A percentile compares a stretch with the other conserved stretches of the same genome.
phyloP scores from a whole-genome alignment of 306 rosid species.

The Dryas alaskensis region DNA sequence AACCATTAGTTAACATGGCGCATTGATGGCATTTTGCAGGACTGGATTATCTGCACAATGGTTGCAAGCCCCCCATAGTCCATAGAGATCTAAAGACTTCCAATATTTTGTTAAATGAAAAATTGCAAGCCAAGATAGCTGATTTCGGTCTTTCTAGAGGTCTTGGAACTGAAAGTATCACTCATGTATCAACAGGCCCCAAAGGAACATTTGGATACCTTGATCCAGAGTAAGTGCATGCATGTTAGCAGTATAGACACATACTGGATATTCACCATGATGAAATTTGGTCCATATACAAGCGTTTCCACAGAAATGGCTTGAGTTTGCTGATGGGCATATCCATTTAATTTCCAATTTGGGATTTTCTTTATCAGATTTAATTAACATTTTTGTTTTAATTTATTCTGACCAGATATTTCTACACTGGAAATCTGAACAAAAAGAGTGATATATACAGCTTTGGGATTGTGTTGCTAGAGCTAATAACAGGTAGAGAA shows the following conservation, averaged over 20 bases:
- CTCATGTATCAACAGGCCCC: slow-evolving; percentile 28
- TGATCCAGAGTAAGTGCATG: slow-evolving; percentile 33
- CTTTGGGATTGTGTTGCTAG: slow-evolving; percentile 28
- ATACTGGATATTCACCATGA: no score
- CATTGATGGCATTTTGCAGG: neutral
- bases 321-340: no score
- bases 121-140: slow-evolving; percentile 35
- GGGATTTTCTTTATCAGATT: no score
- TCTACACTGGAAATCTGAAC: slow-evolving; percentile 18
- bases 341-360: no score
- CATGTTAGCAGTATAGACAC: neutral
- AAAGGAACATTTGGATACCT: slow-evolving; percentile 32
- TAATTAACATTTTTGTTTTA: neutral
- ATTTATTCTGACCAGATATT: neutral
- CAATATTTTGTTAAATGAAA: slow-evolving; percentile 31
- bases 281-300: no score
- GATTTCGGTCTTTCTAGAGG: slow-evolving; percentile 32
- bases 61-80: slow-evolving; percentile 27
- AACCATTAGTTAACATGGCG: no score
- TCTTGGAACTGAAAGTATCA: slow-evolving; percentile 14
- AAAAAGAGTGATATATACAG: slow-evolving; percentile 31
- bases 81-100: slow-evolving; percentile 30
- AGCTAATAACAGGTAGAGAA: slow-evolving; percentile 25
- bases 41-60: slow-evolving; percentile 30
- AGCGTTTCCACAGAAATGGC: no score